These are phyloP conservation scores for Colletotrichum godetiae DNA, from an alignment of 2,329 filamentous ascomycete species.

Conservation along the genomic window DNA sequence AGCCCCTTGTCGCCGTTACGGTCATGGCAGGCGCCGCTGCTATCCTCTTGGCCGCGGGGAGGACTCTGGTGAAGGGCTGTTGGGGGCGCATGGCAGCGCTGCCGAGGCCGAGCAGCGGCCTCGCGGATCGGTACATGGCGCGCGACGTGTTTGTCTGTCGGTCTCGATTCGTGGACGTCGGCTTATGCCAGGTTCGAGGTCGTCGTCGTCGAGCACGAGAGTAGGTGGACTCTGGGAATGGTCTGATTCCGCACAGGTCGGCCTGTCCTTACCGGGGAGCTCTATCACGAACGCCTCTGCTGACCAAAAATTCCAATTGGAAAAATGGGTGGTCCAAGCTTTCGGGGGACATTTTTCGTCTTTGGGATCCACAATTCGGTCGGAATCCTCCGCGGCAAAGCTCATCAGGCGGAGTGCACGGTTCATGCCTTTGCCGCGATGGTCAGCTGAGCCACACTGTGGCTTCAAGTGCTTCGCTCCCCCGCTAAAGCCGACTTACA, in stretches of 20 bases:
- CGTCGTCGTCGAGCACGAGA: neutral
- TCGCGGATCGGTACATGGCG: slow-evolving; percentile 30
- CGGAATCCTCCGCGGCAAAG: neutral
- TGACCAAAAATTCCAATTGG: slow-evolving; percentile 22
- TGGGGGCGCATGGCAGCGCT: slow-evolving; percentile 4
- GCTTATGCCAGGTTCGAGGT: neutral
- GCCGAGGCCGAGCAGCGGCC: slow-evolving; percentile 29
- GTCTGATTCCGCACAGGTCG: neutral
- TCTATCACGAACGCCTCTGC: neutral
- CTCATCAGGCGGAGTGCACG: neutral
- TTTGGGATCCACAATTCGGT: neutral
- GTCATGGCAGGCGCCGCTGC: neutral
- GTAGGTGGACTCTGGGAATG: neutral
- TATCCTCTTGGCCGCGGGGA: slow-evolving; percentile 23
- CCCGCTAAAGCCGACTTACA: neutral
- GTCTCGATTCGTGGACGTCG: neutral
- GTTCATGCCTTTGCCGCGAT: neutral
- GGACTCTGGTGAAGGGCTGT: neutral
- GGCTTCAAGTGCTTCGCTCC: neutral
- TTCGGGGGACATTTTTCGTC: neutral
- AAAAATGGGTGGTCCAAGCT: slow-evolving; percentile 30
- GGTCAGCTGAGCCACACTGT: neutral
- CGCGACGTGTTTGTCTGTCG: neutral
- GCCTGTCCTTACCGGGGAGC: neutral
- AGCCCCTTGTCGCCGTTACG: slow-evolving; percentile 8